phyloP scores from a whole-genome alignment of 2,329 filamentous ascomycete species.

The Sporothrix dimorphospora region DNA sequence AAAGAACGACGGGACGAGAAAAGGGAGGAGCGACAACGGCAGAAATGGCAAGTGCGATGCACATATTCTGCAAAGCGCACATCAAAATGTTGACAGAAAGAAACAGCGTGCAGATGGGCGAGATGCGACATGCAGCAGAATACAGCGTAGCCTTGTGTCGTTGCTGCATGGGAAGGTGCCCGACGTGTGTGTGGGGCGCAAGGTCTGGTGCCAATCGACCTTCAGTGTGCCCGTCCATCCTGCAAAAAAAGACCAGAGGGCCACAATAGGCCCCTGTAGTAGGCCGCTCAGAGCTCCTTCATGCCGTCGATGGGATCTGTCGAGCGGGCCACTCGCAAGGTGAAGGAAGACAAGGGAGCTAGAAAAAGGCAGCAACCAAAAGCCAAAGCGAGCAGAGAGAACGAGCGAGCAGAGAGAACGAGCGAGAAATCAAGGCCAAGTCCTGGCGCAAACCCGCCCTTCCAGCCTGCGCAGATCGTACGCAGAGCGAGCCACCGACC shows the following conservation, averaged over 20 bases:
- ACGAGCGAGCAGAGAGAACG: neutral
- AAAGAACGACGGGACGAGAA: neutral
- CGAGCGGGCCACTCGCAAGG: neutral
- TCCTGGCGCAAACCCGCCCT: neutral
- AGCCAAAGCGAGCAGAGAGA: neutral
- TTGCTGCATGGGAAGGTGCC: neutral
- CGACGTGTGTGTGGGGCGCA: neutral
- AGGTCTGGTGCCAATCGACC: neutral
- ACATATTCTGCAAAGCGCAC: neutral
- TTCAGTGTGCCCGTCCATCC: neutral
- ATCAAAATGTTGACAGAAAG: neutral
- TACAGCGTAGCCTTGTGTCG: constrained; percentile 12
- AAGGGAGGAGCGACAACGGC: constrained; percentile 4
- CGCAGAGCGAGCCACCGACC: neutral
- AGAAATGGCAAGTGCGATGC: constrained; percentile 7
- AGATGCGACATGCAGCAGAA: constrained; percentile 11
- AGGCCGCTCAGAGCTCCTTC: neutral
- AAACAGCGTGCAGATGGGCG: neutral
- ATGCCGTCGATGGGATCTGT: neutral
- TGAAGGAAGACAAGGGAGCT: neutral
- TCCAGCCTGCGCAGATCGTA: neutral
- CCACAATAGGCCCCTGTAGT: constrained; percentile 12
- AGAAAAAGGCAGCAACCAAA: neutral
- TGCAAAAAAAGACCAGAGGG: no score
- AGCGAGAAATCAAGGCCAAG: neutral